These are phyloP conservation scores for Dactylellina haptotyla DNA, from an alignment of 2,329 filamentous ascomycete genomes.

Conservation along the genomic window DNA sequence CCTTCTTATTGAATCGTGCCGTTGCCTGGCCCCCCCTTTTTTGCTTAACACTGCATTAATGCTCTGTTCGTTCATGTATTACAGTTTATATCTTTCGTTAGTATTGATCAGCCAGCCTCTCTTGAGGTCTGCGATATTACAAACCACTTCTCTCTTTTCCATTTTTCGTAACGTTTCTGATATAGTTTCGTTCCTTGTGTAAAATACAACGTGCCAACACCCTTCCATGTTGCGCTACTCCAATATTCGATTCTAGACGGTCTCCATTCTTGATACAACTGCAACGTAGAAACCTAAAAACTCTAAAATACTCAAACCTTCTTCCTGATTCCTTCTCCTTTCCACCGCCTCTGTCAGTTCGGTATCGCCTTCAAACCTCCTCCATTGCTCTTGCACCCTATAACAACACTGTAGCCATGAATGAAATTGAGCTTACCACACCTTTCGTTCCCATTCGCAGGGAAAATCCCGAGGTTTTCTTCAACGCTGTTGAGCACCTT, in stretches of 20 bases:
- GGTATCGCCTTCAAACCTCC: too few species aligned
- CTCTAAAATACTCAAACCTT: too few species aligned
- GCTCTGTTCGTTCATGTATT: constrained; percentile 31
- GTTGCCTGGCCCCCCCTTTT: constrained; percentile 47
- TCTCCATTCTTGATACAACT: too few species aligned
- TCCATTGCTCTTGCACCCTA: too few species aligned
- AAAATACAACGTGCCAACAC: not conserved
- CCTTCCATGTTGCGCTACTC: too few species aligned
- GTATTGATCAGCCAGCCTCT: not conserved
- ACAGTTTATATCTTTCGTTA: constrained; percentile 23
- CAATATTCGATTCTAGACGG: too few species aligned
- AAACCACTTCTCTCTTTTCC: constrained; percentile 13
- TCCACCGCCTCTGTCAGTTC: too few species aligned
- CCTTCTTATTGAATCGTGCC: constrained; percentile 47
- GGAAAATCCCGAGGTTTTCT: not conserved
- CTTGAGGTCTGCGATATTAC: constrained; percentile 9
- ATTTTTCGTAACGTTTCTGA: not conserved
- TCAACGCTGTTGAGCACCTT: not conserved
- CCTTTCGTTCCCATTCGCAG: not conserved
- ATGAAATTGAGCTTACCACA: too few species aligned
- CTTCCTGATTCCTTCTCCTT: too few species aligned
- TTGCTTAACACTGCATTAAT: constrained; percentile 32
- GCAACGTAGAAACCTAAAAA: too few species aligned
- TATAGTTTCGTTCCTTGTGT: not conserved
- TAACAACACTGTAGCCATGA: too few species aligned